These are phyloP conservation scores for Maudiozyma barnettii DNA, from an alignment of 805 yeast species.

Conservation along the genomic window DNA sequence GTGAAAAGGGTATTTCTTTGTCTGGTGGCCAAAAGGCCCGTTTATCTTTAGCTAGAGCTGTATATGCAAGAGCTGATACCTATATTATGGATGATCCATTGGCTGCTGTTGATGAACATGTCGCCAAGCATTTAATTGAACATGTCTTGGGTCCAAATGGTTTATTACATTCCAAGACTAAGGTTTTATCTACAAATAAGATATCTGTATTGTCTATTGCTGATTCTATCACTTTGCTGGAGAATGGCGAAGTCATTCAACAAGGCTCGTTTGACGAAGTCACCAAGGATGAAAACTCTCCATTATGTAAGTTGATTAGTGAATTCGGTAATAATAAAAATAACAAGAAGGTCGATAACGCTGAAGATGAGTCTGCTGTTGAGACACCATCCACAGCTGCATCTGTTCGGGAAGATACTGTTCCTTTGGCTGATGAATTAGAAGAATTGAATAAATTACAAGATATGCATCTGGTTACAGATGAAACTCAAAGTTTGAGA, in stretches of 20 bases:
- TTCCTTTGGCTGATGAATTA: conserved; percentile 22
- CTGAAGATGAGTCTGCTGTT: background rate
- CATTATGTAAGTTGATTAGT: conserved; percentile 43
- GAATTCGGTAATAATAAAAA: conserved; percentile 48
- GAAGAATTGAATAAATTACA: conserved; percentile 26
- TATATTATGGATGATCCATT: conserved; percentile 86
- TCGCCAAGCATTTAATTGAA: conserved; percentile 74
- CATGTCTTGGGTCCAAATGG: conserved; percentile 80
- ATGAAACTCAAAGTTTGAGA: conserved; percentile 38
- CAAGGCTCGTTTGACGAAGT: conserved; percentile 53
- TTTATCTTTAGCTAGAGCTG: conserved; percentile 88
- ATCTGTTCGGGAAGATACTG: conserved; percentile 18
- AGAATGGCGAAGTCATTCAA: conserved; percentile 59
- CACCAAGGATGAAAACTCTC: conserved; percentile 34
- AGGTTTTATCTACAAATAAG: conserved; percentile 77
- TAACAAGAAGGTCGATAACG: conserved; percentile 7
- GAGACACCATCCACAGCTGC: conserved; percentile 5
- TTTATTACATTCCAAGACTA: conserved; percentile 61
- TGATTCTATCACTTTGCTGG: conserved; percentile 55
- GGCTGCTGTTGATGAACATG: conserved; percentile 97
- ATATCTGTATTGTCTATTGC: conserved; percentile 76
- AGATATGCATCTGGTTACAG: conserved; percentile 17
- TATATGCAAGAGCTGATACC: conserved; percentile 87
- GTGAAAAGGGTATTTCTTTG: conserved; percentile 92
- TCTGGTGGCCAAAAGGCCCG: conserved; percentile 99